Evolutionary conservation across 345 rosid species (phyloP), one percentile per base, ranked within the genome.

Genomic region (Aquilaria malaccensis): DNA sequence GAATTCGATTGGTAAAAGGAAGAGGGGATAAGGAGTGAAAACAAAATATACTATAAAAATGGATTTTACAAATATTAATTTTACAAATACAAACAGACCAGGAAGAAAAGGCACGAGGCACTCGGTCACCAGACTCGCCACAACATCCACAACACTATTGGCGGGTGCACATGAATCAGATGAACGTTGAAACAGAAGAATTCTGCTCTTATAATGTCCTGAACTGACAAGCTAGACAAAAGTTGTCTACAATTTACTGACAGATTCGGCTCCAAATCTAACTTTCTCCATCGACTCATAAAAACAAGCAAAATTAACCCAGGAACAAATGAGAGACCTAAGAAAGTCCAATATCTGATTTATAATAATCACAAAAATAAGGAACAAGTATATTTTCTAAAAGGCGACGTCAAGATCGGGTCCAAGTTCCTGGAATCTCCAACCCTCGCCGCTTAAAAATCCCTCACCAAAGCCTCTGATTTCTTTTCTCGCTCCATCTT

Each of bases 201-300:
- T 37, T 47, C 49, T 30, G 9, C 45, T 43, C 60, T 30, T 33
- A 67, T 60, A n/a, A 11, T 30, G 45, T 37, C 60, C 50, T 30
- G 30, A 31, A 60, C 73, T 32, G 75, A 56, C 67, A 43, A 65
- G 50, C 7, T 13, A 3, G 45, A 11, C 45, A 6, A 13, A 2
- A 46, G 33, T 52, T 67, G 2, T 10, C 22, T 4, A 0, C 7
- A 2, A 49, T 22, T 67, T 53, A 62, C 64, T 67, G 64, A 59
- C 68, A 63, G 65, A 58, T 67, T 52, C 68, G 61, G 41, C 62
- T 58, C 61, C 6, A 61, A 56, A 60, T 68, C 70, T 60, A 45
- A 47, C 60, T n/a, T 47, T 15, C 55, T 2, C 43, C 22, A 4
- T 37, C 14, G 58, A 56, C 63, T 30, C 45, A 51, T 30, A 15